These are phyloP conservation scores for Cytospora chrysosperma DNA, from an alignment of 2,329 filamentous ascomycete genomes.

Conservation along the genomic window DNA sequence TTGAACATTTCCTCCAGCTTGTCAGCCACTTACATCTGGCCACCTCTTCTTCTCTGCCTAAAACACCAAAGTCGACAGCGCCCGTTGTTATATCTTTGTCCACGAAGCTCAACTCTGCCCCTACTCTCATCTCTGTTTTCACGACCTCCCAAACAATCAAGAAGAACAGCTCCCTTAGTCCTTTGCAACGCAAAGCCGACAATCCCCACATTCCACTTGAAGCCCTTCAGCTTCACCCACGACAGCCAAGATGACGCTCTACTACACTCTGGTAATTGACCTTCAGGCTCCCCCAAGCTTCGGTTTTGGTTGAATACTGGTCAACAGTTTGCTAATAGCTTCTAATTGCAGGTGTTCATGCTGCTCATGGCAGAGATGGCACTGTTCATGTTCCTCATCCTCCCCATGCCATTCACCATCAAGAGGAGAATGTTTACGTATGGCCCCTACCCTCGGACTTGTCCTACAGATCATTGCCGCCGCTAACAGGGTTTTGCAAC, in stretches of 20 bases:
- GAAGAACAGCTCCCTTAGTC: background rate
- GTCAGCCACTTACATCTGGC: constrained; percentile 21
- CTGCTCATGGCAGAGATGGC: constrained; percentile 81
- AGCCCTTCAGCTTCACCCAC: constrained; percentile 9
- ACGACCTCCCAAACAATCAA: background rate
- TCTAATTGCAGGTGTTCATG: constrained; percentile 67
- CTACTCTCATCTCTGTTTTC: constrained; percentile 1
- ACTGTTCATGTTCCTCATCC: constrained; percentile 74
- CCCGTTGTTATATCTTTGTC: background rate
- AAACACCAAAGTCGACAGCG: background rate
- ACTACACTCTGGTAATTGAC: constrained; percentile 52
- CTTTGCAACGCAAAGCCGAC: background rate
- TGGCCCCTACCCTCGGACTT: constrained; percentile 28
- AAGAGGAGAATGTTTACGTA: constrained; percentile 82
- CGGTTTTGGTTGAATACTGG: background rate
- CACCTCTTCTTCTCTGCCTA: constrained; percentile 17
- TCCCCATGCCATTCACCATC: constrained; percentile 84
- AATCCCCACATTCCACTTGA: background rate
- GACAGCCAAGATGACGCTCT: constrained; percentile 54
- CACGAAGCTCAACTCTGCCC: background rate
- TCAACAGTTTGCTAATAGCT: constrained; percentile 29
- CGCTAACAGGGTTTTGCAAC: background rate
- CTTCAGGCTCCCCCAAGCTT: background rate
- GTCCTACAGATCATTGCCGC: background rate
- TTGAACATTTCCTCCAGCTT: constrained; percentile 14